Base-by-base conservation (phyloP, 495 filamentous ascomycete genomes). In the Daldinia caldariorum region DNA sequence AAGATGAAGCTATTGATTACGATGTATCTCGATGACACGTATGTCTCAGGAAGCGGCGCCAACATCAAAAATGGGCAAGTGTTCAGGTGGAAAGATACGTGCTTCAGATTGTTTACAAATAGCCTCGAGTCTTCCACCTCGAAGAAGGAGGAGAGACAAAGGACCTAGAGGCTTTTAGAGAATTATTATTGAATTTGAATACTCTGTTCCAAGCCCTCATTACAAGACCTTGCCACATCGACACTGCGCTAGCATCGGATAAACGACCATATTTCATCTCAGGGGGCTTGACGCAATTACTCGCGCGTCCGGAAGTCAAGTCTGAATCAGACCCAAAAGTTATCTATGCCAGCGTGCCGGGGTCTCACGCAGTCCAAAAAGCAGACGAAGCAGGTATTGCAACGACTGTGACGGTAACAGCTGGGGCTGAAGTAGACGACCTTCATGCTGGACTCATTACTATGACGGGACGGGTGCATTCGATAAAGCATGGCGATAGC, bases 321-420 rank as follows among this genome's bases (percentile, higher is more conserved):
- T 35, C 76, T 0, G 56, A 69, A 0, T 71, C 74, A 13, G 81
- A 82, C 0, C 81, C 82, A 1, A 80, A 54, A 0, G 83, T 85
- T 6, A 85, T 88, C 32, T 88, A 88, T 65, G 85, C 86, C 10
- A 87, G 85, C 62, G 79, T 88, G 8, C 86, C 85, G 13, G 85
- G 84, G 0, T 78, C 81, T 5, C 67, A 80, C 31, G 85, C 86
- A 1, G 72, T 87, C 18, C 72, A 79, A 10, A 75, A 54, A 9
- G 85, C 85, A 0, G 72, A 81, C 3, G 67, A 80, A 18, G 84
- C 85, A 0, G 86, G 85, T 0, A 63, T 88, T 2, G 85, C 83
- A 1, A 78, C 81, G 0, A 83, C 69, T 2, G 78, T 88, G 9
- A 87, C 84, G 0, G 83, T 88, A 26, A 87, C 82, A 4, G 85